phyloP scores from a whole-genome alignment of 805 yeast species.

The Zygotorulaspora chibaensis region DNA sequence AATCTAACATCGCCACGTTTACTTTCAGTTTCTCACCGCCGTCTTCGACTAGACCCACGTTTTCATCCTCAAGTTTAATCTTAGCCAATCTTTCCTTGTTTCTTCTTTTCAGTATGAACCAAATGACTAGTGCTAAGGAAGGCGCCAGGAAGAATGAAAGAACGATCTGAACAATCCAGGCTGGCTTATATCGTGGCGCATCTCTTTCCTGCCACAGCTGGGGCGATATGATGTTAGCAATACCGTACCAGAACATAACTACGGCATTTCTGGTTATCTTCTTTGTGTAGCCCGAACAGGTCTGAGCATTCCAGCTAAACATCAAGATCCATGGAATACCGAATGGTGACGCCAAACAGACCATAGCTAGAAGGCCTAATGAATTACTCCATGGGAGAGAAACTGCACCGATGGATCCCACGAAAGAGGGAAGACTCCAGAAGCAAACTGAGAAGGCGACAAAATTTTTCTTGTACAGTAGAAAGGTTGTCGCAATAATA shows the following conservation, averaged over 20 bases:
- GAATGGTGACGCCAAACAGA: conserved; percentile 45
- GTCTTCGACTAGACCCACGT: conserved; percentile 30
- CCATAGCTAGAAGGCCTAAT: conserved; percentile 44
- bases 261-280: conserved; percentile 44
- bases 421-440: conserved; percentile 42
- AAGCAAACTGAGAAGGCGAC: conserved; percentile 39
- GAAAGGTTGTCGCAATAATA: conserved; percentile 36
- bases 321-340: conserved; percentile 41
- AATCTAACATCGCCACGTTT: conserved; percentile 43
- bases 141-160: conserved; percentile 49
- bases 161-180: conserved; percentile 56
- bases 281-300: conserved; percentile 49
- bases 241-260: conserved; percentile 43
- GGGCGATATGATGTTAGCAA: conserved; percentile 52
- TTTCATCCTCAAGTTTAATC: conserved; percentile 11
- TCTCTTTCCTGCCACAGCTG: conserved; percentile 50
- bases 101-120: conserved; percentile 43
- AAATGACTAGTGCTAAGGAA: conserved; percentile 39
- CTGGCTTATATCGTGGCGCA: conserved; percentile 43
- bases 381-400: conserved; percentile 43
- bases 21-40: conserved; percentile 30
- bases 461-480: conserved; percentile 35
- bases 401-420: conserved; percentile 44
- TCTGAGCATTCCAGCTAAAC: conserved; percentile 36
- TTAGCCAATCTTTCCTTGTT: conserved; percentile 39